A percentile compares a stretch with the other conserved stretches of the same genome.
Evolutionary conservation across 495 filamentous ascomycete species (phyloP).

Genomic region (Podospora pseudoanserina): DNA sequence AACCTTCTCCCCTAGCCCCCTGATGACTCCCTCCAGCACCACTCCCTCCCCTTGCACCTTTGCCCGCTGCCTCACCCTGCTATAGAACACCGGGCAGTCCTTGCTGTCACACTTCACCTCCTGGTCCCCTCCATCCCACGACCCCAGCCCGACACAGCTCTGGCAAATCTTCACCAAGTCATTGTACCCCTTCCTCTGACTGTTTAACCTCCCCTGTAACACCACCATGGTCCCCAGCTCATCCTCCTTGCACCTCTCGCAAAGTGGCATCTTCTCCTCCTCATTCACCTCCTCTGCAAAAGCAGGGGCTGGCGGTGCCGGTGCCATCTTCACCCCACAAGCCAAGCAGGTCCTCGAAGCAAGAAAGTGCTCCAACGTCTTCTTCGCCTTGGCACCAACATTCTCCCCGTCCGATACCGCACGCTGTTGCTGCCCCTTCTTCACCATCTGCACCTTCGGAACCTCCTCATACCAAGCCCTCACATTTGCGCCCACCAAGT

Average conservation of each 20-base stretch:
- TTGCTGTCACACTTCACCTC: conserved; percentile 80
- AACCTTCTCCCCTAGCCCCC: conserved; percentile 49
- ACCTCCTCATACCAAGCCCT: conserved; percentile 93
- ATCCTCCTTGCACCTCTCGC: conserved; percentile 56
- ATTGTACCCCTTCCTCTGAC: conserved; percentile 58
- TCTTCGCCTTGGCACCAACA: conserved; percentile 23
- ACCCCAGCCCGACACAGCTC: conserved; percentile 70
- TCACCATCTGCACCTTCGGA: conserved; percentile 80
- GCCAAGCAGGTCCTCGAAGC: conserved; percentile 71
- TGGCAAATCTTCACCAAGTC: conserved; percentile 76
- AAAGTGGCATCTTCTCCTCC: conserved; percentile 44
- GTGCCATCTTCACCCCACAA: conserved; percentile 61
- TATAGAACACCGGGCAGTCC: conserved; percentile 93
- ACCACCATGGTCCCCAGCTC: conserved; percentile 57
- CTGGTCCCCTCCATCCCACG: conserved; percentile 47
- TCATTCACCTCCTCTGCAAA: neutral
- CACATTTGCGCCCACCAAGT: conserved; percentile 91
- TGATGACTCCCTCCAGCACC: conserved; percentile 54
- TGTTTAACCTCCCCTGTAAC: conserved; percentile 57
- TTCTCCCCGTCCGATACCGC: conserved; percentile 26
- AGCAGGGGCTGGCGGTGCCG: neutral
- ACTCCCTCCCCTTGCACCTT: conserved; percentile 56
- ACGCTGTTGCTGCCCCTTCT: conserved; percentile 3
- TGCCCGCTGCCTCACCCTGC: conserved; percentile 66
- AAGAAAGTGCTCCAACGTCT: conserved; percentile 87